Percentiles rank a stretch among this genome's conserved stretches.
Conservation (phyloP, 2,329 filamentous ascomycete genomes). For the Beauveria brongniartii region DNA sequence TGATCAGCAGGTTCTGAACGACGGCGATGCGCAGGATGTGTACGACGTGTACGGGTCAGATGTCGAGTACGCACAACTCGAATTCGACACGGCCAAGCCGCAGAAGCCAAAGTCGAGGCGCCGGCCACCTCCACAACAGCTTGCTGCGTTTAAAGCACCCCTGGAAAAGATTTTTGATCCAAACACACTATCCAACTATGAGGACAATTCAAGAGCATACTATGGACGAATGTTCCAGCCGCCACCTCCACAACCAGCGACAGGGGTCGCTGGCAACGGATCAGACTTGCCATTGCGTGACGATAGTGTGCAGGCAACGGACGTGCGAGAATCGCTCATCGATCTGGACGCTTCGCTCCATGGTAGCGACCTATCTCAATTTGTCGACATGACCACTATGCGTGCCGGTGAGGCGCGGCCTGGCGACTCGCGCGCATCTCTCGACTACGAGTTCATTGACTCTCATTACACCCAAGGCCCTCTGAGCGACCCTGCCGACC, state of each 20-base stretch:
- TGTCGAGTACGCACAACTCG: slow-evolving; percentile 41
- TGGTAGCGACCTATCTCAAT: slow-evolving; percentile 47
- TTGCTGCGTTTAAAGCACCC: slow-evolving; percentile 50
- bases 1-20: slow-evolving; percentile 47
- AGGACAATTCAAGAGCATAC: slow-evolving; percentile 54
- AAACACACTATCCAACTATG: slow-evolving; percentile 56
- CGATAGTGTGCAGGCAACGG: slow-evolving; percentile 39
- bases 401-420: slow-evolving; percentile 35
- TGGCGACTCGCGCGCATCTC: slow-evolving; percentile 35
- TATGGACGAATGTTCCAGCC: slow-evolving; percentile 41
- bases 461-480: slow-evolving; percentile 39
- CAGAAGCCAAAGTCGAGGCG: slow-evolving; percentile 45
- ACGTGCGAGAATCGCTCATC: slow-evolving; percentile 56
- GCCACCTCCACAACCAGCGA: slow-evolving; percentile 19
- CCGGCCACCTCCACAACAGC: slow-evolving; percentile 48
- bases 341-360: slow-evolving; percentile 54
- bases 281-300: slow-evolving; percentile 54
- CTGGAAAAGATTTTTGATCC: slow-evolving; percentile 60
- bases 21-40: slow-evolving; percentile 48
- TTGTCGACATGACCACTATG: slow-evolving; percentile 55
- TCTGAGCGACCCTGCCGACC: slow-evolving; percentile 49
- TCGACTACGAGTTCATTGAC: slow-evolving; percentile 42
- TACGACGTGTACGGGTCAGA: slow-evolving; percentile 52
- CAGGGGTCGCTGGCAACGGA: slow-evolving; percentile 14
- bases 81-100: slow-evolving; percentile 42